These are phyloP conservation scores for Nicotiana undulata DNA, from an alignment of 257 asterid species.

Conservation along the genomic window DNA sequence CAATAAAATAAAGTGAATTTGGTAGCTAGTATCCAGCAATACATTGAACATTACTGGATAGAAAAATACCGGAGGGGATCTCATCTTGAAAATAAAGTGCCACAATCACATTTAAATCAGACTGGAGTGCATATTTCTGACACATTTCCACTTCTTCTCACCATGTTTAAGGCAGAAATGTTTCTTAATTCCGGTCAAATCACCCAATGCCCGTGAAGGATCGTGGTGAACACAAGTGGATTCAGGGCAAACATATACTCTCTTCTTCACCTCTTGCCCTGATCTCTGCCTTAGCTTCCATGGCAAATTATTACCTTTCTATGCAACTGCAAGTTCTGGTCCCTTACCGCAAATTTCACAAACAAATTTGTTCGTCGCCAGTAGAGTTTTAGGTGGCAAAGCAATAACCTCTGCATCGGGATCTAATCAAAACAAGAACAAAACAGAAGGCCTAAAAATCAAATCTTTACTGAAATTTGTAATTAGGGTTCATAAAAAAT, in stretches of 20 bases:
- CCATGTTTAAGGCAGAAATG: constrained; percentile 88
- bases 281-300: constrained; percentile 82
- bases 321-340: constrained; percentile 88
- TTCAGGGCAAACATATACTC: constrained; percentile 85
- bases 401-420: constrained; percentile 87
- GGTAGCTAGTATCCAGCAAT: too few species aligned
- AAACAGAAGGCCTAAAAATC: neutral
- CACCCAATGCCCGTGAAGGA: constrained; percentile 76
- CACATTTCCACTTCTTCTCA: constrained; percentile 90
- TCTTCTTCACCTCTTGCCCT: constrained; percentile 50
- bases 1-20: too few species aligned
- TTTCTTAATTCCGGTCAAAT: constrained; percentile 83
- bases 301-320: constrained; percentile 77
- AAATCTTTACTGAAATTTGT: neutral
- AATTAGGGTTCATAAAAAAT: neutral
- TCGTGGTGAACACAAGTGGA: constrained; percentile 70
- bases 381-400: constrained; percentile 56
- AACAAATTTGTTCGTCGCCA: constrained; percentile 77
- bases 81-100: constrained; percentile 70
- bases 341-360: constrained; percentile 79
- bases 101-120: constrained; percentile 92
- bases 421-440: constrained; percentile 33
- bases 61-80: too few species aligned
- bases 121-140: constrained; percentile 78
- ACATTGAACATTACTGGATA: too few species aligned